Base-by-base conservation (phyloP, 306 rosid genomes). In the Clitoria ternatea region DNA sequence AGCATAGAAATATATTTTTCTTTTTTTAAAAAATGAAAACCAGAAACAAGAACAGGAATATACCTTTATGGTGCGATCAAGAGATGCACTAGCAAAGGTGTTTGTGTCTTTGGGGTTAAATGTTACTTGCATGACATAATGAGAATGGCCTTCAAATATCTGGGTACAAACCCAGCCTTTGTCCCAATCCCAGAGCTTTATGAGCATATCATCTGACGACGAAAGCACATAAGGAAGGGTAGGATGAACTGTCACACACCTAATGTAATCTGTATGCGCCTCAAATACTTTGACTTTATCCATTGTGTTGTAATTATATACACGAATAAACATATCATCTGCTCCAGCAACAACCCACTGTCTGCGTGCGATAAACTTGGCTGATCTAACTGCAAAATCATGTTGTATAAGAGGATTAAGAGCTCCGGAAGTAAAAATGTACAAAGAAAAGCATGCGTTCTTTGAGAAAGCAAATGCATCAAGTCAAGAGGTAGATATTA, bases 281-380 rank as follows among this genome's bases (percentile, higher is more conserved):
- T 95, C 99, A 80, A 89, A 95, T 48, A 89, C 96, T 87, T 87
- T 89, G 33, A 89, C 62, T 80, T 95, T 95, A 80, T 91, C 97
- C 99, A 91, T 95, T 66, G 97, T 95, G 75, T 95, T 95, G 83
- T 95, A 95, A 73, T 95, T 91, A 91, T 95, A 95, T 12, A 95
- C 99, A 79, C 99, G 99, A 82, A 95, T 87, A 61, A 80, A 85
- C 96, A 89, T 95, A 78, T 95, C 99, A 82, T 95, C 99, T 40
- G 99, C 99, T 61, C 96, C 99, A 65, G 97, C 97, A 79, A 95
- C 99, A 77, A 95, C 91, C 99, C 97, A 95, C 74, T 95, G 96
- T 81, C 81, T 87, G 80, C 99, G 92, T 70, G 99, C 79, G 66
- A 95, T 85, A 89, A 95, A 95, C 85, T 91, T 95, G 77, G 99